Percentiles rank a stretch among this genome's conserved stretches.
Evolutionary conservation across 352 stramenopile species (phyloP).

Genomic region (Aphanomyces euteiches): DNA sequence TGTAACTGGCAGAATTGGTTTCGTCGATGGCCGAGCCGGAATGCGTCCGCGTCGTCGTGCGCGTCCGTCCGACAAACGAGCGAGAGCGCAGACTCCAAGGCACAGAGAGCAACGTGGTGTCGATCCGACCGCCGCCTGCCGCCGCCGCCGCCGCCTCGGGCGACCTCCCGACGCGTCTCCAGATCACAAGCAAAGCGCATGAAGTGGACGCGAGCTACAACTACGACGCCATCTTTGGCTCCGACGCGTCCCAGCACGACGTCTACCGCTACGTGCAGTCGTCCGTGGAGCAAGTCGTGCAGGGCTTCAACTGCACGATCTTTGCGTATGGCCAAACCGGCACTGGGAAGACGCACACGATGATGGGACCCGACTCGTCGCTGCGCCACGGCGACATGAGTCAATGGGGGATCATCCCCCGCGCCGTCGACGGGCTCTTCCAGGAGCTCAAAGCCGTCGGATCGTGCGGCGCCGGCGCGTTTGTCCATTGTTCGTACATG

Average conservation of each 20-base stretch:
- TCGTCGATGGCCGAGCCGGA: constrained; percentile 35
- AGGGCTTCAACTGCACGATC: constrained; percentile 89
- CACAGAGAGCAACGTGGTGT: not conserved
- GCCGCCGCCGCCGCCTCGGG: not conserved
- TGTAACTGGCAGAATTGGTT: not conserved
- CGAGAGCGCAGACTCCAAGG: constrained; percentile 39
- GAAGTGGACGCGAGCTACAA: constrained; percentile 35
- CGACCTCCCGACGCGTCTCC: constrained; percentile 8
- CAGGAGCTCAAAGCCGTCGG: constrained; percentile 56
- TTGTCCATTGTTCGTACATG: constrained; percentile 88
- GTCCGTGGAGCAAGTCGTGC: constrained; percentile 68
- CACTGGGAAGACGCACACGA: constrained; percentile 88
- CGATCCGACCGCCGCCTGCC: not conserved
- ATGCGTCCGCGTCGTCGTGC: constrained; percentile 70
- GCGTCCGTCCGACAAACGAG: constrained; percentile 72
- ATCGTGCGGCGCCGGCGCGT: constrained; percentile 45
- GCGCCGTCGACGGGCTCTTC: constrained; percentile 81
- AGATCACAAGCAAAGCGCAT: not conserved
- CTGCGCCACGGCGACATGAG: constrained; percentile 21
- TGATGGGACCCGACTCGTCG: constrained; percentile 44
- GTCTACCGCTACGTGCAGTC: constrained; percentile 73
- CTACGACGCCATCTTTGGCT: constrained; percentile 76
- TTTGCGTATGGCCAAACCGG: constrained; percentile 90
- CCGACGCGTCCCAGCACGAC: constrained; percentile 53
- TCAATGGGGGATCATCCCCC: constrained; percentile 76